Evolutionary conservation across 345 rosid genomes (phyloP), one percentile per base, ranked within the genome.

Genomic region (Sisymbrium altissimum): DNA sequence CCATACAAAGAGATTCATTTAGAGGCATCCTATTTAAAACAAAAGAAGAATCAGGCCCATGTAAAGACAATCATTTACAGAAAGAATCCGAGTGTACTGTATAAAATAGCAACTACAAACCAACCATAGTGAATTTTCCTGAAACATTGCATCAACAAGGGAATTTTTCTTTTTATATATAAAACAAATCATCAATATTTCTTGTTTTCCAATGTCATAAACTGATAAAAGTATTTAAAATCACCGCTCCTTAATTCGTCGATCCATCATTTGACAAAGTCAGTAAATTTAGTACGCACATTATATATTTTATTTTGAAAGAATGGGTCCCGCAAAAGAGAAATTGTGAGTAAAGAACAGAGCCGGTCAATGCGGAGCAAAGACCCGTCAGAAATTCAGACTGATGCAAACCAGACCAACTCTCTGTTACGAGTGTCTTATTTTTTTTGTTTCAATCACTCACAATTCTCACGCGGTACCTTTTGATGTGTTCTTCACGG

Each of bases 291-390:
- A 10, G 1, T 9, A 11, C 23, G n/a, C n/a, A 6, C 3, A 44
- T 2, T 5, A 12, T 30, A 4, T 30, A 4, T 30, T 30, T 30
- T 4, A 0, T 30, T 6, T 30, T 30, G 30, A 13, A 50, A 5
- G 14, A 30, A 17, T 27, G 75, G 88, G 83, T 17, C 83, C 87
- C 81, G 46, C 52, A 0, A 68, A 18, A 18, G 36, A 27, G 48
- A 64, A 50, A 4, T 4, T 11, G 66, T 15, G 70, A 36, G 81
- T 71, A 83, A 67, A 48, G 49, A 55, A 57, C 78, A 70, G 68
- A 82, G 66, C 84, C 89, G 89, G 92, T 87, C 92, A 89, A 86
- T 83, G 88, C 92, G 88, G 90, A 86, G 84, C 72, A 78, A 67
- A 43, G 71, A 77, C 76, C 25, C 63, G 72, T 65, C 76, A 63